Base-by-base conservation (phyloP, 441 rosid genomes). In the Capsella rubella region DNA sequence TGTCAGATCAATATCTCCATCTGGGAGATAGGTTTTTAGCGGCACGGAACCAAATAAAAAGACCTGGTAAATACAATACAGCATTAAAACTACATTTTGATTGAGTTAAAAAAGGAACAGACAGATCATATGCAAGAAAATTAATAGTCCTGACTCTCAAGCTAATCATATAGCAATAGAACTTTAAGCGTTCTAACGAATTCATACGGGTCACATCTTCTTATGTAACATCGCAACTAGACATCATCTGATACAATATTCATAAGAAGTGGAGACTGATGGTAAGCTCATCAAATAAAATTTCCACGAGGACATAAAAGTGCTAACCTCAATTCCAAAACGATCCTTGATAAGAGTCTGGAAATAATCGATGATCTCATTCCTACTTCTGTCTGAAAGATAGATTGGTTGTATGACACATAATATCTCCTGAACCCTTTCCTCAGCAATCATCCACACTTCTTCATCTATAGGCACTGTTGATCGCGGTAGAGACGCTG, bases 1-100 rank as follows among this genome's bases (percentile, higher is more conserved):
- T 43, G 96, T 95, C 78, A 95, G 78, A 84, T 95, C 99, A 58
- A 95, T 86, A 79, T 93, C 99, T 74, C 99, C 99, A 76, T 95
- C 98, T 54, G 98, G 98, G 66, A 95, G 95, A 82, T 91, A 95
- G 10, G 98, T 87, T 85, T 90, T 93, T 65, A 95, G 61, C n/a
- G 98, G 97, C 63, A 93, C 94, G 0, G 99, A 95, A 54, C 99
- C 99, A 86, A 89, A 91, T 56, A 90, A 80, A 78, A 89, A 86
- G 45, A 91, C 92, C 99, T 95, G 68, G 35, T 73, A 64, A 27
- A 77, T 72, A 75, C 68, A 65, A 56, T 12, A 11, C 28, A 32
- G 6, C 21, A 37, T 21, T 56, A 47, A 47, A 14, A 13, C 5
- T 31, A 40, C 57, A n/a, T 21, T 37, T 25, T 31, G 8, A 45